phyloP scores from a whole-genome alignment of 2,329 filamentous ascomycete genomes.

The Pestalotiopsis sp. region DNA sequence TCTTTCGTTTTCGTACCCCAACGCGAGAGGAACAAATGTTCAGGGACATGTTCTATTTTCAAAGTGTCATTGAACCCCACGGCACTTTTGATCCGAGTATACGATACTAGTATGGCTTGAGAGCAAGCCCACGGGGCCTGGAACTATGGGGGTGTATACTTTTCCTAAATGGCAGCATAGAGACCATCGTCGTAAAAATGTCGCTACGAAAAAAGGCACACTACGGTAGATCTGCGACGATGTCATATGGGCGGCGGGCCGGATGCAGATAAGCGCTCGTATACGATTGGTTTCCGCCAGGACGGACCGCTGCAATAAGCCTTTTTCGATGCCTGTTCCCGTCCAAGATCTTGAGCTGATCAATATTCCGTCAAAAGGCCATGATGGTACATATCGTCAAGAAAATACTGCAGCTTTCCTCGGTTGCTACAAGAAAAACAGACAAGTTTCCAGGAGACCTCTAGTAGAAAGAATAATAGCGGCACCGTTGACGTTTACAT shows the following conservation, averaged over 20 bases:
- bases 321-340: background rate
- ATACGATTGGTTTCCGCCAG: slow-evolving; percentile 16
- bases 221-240: slow-evolving; percentile 3
- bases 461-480: background rate
- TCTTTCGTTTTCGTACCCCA: background rate
- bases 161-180: background rate
- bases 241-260: background rate
- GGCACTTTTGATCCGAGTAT: background rate
- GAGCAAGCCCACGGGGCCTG: background rate
- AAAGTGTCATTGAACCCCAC: background rate
- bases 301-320: slow-evolving; percentile 10
- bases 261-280: slow-evolving; percentile 4
- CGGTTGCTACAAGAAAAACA: background rate
- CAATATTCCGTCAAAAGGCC: background rate
- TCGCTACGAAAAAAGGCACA: background rate
- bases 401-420: background rate
- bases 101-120: background rate
- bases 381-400: background rate
- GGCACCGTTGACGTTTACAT: background rate
- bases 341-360: background rate
- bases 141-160: background rate
- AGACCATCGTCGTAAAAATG: background rate
- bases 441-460: background rate
- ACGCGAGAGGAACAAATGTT: background rate
- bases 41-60: background rate